phyloP scores from a whole-genome alignment of 352 stramenopile species.

The Globisporangium solare region DNA sequence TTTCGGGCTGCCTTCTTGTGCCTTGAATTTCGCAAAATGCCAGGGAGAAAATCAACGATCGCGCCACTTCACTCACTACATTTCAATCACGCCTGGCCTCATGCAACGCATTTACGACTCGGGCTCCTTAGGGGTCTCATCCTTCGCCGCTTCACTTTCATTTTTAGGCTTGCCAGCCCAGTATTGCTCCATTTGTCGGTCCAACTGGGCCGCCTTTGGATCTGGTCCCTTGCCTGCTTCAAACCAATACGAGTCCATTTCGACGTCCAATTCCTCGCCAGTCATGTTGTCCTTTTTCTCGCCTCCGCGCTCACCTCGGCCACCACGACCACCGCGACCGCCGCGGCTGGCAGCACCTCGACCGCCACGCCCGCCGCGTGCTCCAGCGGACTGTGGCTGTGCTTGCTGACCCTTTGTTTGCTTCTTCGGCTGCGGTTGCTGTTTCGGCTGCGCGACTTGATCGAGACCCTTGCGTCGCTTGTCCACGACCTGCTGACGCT shows the following conservation, averaged over 20 bases:
- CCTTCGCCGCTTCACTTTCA: conserved; percentile 10
- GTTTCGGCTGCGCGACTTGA: conserved; percentile 18
- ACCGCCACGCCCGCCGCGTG: conserved; percentile 20
- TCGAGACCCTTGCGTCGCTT: conserved; percentile 71
- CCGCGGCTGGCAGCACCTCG: conserved; percentile 12
- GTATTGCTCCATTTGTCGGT: conserved; percentile 88
- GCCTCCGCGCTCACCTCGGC: conserved; percentile 21
- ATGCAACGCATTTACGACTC: neutral
- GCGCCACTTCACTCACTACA: neutral
- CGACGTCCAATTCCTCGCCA: conserved; percentile 77
- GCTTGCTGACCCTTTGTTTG: conserved; percentile 12
- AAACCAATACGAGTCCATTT: conserved; percentile 89
- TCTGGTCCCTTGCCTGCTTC: conserved; percentile 85
- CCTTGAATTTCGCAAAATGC: too few relatives aligned
- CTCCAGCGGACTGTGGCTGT: conserved; percentile 7
- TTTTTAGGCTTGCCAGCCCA: conserved; percentile 78
- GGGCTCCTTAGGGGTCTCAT: neutral
- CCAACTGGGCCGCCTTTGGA: conserved; percentile 68
- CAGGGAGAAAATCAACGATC: too few relatives aligned
- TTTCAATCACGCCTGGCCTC: neutral
- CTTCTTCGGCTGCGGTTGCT: conserved; percentile 29
- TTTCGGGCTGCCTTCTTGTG: too few relatives aligned
- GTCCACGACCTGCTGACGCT: conserved; percentile 72
- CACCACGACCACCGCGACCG: conserved; percentile 23
- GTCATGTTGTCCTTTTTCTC: conserved; percentile 47